phyloP scores from a whole-genome alignment of 1,139 yeast genomes.

The Meyerozyma smithsonii region DNA sequence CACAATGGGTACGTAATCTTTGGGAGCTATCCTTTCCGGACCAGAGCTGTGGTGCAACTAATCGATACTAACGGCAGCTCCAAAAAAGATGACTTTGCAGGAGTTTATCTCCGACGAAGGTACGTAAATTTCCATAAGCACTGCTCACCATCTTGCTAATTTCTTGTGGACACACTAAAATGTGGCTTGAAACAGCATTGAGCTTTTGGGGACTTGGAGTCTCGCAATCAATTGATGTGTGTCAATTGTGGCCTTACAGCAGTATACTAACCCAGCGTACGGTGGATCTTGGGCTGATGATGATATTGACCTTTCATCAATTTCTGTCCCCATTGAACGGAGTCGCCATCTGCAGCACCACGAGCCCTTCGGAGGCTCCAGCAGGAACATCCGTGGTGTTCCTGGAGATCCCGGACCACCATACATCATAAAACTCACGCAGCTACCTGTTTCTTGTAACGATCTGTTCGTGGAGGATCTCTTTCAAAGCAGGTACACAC shows the following conservation, averaged over 20 bases:
- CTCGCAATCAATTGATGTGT: background rate
- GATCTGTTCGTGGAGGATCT: slow-evolving; percentile 39
- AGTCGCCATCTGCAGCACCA: slow-evolving; percentile 13
- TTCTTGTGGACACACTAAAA: background rate
- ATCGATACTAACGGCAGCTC: slow-evolving; percentile 7
- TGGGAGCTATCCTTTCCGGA: too few relatives aligned
- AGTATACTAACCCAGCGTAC: slow-evolving; percentile 22
- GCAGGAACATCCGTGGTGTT: background rate
- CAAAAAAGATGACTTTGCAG: slow-evolving; percentile 48
- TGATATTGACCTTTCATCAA: slow-evolving; percentile 64
- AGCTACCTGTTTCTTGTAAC: slow-evolving; percentile 41
- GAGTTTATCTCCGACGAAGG: slow-evolving; percentile 51
- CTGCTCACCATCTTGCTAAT: background rate
- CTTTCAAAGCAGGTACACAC: slow-evolving; percentile 39
- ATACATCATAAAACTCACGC: slow-evolving; percentile 50
- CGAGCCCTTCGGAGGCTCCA: background rate
- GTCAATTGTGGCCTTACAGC: background rate
- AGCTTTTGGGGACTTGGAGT: background rate
- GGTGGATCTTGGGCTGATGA: slow-evolving; percentile 79
- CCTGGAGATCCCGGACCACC: slow-evolving; percentile 41
- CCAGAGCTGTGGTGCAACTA: too few relatives aligned
- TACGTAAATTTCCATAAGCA: slow-evolving; percentile 23
- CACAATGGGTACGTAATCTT: slow-evolving; percentile 2
- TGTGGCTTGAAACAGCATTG: background rate
- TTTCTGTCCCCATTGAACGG: slow-evolving; percentile 50